phyloP scores from a whole-genome alignment of 2,329 filamentous ascomycete species.

The Talaromyces sp. region DNA sequence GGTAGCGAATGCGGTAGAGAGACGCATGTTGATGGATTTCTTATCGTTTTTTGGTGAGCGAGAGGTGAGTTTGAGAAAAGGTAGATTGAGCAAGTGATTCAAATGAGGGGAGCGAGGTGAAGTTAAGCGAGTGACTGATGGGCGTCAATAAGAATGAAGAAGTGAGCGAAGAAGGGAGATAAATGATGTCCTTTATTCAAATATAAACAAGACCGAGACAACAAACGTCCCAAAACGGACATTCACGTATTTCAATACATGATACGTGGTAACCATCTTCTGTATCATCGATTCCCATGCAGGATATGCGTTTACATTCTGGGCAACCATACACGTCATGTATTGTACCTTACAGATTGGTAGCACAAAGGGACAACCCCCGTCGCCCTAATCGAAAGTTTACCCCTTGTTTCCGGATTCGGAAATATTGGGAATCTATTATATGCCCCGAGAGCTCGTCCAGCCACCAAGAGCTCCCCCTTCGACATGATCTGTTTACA shows the following conservation, averaged over 20 bases:
- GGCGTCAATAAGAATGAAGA: not conserved
- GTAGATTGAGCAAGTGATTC: not conserved
- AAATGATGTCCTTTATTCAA: not conserved
- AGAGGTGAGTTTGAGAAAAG: not conserved
- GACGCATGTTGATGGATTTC: conserved; percentile 19
- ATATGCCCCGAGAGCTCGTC: not conserved
- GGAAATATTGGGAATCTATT: conserved; percentile 10
- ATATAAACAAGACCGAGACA: not conserved
- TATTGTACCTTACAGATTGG: not conserved
- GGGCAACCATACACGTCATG: not conserved
- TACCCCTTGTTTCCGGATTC: conserved; percentile 17
- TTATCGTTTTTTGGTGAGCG: not conserved
- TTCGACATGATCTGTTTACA: not conserved
- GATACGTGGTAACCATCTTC: not conserved
- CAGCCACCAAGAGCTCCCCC: not conserved
- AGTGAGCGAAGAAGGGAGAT: not conserved
- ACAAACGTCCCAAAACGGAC: not conserved
- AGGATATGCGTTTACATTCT: not conserved
- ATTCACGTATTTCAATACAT: conserved; percentile 10
- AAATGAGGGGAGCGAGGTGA: not conserved
- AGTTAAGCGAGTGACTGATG: not conserved
- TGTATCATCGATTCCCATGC: not conserved
- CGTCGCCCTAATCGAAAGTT: not conserved
- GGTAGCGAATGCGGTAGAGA: conserved; percentile 17
- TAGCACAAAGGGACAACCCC: not conserved